These are phyloP conservation scores for Racocetra persica DNA, from an alignment of 371 early-diverging fungal genomes.

Conservation along the genomic window DNA sequence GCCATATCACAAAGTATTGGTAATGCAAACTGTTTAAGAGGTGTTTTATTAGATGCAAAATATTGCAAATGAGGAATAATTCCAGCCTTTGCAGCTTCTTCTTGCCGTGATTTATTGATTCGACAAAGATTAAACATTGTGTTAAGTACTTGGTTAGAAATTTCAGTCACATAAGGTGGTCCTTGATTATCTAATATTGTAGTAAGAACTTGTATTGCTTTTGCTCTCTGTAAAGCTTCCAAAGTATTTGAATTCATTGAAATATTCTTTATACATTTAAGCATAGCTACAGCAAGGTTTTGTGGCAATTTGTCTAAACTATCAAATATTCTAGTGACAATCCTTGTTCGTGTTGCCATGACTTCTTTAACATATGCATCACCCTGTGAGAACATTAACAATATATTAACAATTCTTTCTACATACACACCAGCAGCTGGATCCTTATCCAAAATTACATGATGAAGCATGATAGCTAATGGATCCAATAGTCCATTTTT, in stretches of 20 bases:
- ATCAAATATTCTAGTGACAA: constrained; percentile 49
- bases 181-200: constrained; percentile 50
- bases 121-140: constrained; percentile 68
- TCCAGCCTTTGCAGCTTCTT: constrained; percentile 61
- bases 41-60: constrained; percentile 55
- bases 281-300: constrained; percentile 51
- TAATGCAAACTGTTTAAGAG: constrained; percentile 64
- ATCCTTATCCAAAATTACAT: constrained; percentile 53
- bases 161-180: constrained; percentile 49
- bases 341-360: constrained; percentile 51
- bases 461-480: constrained; percentile 52
- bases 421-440: constrained; percentile 45
- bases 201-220: constrained; percentile 56
- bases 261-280: constrained; percentile 66
- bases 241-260: constrained; percentile 63
- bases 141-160: constrained; percentile 63
- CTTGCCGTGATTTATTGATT: constrained; percentile 61
- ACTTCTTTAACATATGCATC: constrained; percentile 61
- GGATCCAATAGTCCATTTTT: constrained; percentile 59
- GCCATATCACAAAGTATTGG: constrained; percentile 69
- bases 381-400: constrained; percentile 61
- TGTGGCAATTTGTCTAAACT: constrained; percentile 53
- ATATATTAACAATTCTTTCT: constrained; percentile 55
- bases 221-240: constrained; percentile 56
- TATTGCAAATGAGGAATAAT: constrained; percentile 61